These are phyloP conservation scores for Paramecium bursaria DNA, from an alignment of 73 alveolate species.

Conservation along the genomic window DNA sequence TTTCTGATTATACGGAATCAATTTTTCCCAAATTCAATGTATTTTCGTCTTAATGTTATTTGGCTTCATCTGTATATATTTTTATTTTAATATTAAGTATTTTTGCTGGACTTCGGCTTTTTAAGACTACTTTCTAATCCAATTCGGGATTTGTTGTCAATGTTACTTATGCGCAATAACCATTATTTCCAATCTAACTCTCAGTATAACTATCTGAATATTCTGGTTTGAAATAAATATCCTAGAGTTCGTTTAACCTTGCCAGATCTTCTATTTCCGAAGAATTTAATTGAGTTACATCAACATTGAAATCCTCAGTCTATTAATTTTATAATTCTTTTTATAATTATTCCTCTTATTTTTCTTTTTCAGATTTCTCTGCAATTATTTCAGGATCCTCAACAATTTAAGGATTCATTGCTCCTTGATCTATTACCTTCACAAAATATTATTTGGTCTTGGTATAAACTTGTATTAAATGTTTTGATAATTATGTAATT, in stretches of 20 bases:
- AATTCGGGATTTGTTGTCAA: slow-evolving; percentile 1
- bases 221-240: slow-evolving; percentile 4
- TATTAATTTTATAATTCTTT: background rate
- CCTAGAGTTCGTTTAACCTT: slow-evolving; percentile 24
- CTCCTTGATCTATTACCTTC: slow-evolving; percentile 12
- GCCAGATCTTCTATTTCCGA: slow-evolving; percentile 31
- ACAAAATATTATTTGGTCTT: background rate
- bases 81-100: no score
- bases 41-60: background rate
- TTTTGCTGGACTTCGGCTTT: background rate
- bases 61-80: background rate
- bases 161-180: background rate
- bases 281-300: slow-evolving; percentile 5
- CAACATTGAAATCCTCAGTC: background rate
- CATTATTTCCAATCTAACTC: background rate
- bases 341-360: background rate
- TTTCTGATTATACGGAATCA: background rate
- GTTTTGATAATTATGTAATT: background rate
- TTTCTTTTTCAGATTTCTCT: background rate
- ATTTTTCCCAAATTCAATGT: background rate
- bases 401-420: background rate
- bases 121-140: background rate
- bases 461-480: background rate
- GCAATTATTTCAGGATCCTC: background rate
- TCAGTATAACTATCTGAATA: background rate